These are phyloP conservation scores for Neurospora sp. DNA, from an alignment of 495 filamentous ascomycete genomes.

Conservation along the genomic window DNA sequence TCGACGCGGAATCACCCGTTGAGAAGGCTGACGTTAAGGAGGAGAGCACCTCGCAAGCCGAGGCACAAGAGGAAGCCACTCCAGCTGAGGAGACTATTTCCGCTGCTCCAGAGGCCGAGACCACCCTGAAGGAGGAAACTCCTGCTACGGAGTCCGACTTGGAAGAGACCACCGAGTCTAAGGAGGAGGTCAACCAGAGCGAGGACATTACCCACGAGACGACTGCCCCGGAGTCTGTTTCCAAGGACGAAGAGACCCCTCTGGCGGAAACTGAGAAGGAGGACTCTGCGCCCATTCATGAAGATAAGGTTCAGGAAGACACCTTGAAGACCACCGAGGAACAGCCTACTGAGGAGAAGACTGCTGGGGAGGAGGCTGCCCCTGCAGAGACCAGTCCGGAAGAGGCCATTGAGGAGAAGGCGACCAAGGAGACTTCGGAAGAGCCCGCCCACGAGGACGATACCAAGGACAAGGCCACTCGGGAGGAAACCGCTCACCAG, in stretches of 20 bases:
- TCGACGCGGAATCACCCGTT: background rate
- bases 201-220: background rate
- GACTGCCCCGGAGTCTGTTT: background rate
- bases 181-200: background rate
- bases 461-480: background rate
- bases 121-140: slow-evolving; percentile 1
- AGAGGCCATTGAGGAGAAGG: background rate
- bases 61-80: background rate
- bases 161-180: background rate
- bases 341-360: background rate
- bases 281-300: background rate
- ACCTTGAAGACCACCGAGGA: background rate
- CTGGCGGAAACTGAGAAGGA: background rate
- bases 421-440: background rate
- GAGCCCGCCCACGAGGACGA: background rate
- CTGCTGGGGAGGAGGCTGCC: background rate
- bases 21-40: background rate
- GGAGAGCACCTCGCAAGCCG: background rate
- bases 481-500: background rate
- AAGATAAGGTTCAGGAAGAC: background rate
- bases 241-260: background rate
- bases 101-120: background rate
- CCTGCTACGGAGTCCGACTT: background rate
- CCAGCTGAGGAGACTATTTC: background rate
- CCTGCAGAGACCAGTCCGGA: background rate